These are phyloP conservation scores for Rhizomucor pusillus DNA, from an alignment of 371 early-diverging fungal genomes.

Conservation along the genomic window DNA sequence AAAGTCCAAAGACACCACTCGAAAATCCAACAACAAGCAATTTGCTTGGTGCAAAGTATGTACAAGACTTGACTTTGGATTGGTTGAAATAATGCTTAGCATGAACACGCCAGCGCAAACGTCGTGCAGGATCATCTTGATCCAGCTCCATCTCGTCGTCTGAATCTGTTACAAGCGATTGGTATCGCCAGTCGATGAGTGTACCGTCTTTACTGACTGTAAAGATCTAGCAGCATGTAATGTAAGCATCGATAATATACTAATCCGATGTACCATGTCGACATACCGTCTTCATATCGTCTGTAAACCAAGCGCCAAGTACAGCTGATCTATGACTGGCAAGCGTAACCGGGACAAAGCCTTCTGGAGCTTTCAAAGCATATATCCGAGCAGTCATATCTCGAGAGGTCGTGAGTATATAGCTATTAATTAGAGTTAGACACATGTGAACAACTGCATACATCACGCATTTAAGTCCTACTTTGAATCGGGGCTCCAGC, in stretches of 20 bases:
- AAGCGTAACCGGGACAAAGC: slow-evolving; percentile 68
- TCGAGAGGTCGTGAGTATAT: slow-evolving; percentile 79
- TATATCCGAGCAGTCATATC: slow-evolving; percentile 92
- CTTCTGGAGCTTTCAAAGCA: slow-evolving; percentile 65
- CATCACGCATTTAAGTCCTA: slow-evolving; percentile 19
- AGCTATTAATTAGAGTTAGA: slow-evolving; percentile 29
- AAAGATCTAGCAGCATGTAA: slow-evolving; percentile 60
- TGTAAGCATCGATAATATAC: background rate
- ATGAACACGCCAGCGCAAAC: slow-evolving; percentile 64
- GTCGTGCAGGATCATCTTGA: slow-evolving; percentile 41
- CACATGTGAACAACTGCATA: too few relatives aligned
- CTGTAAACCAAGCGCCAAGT: slow-evolving; percentile 89
- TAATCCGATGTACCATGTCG: background rate
- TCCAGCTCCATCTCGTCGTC: slow-evolving; percentile 56
- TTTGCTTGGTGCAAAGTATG: slow-evolving; percentile 73
- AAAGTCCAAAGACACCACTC: slow-evolving; percentile 94
- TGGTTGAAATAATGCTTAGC: slow-evolving; percentile 71
- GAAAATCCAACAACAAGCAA: slow-evolving; percentile 88
- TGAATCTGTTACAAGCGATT: slow-evolving; percentile 38
- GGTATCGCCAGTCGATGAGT: slow-evolving; percentile 79
- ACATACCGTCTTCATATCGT: slow-evolving; percentile 65
- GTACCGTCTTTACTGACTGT: slow-evolving; percentile 90
- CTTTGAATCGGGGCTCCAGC: slow-evolving; percentile 86
- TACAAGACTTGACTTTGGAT: slow-evolving; percentile 77
- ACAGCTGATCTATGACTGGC: slow-evolving; percentile 88